A percentile compares a stretch with the other conserved stretches of the same genome.
Conservation (phyloP, 1,139 yeast genomes). For the Meyerozyma elateridarum region DNA sequence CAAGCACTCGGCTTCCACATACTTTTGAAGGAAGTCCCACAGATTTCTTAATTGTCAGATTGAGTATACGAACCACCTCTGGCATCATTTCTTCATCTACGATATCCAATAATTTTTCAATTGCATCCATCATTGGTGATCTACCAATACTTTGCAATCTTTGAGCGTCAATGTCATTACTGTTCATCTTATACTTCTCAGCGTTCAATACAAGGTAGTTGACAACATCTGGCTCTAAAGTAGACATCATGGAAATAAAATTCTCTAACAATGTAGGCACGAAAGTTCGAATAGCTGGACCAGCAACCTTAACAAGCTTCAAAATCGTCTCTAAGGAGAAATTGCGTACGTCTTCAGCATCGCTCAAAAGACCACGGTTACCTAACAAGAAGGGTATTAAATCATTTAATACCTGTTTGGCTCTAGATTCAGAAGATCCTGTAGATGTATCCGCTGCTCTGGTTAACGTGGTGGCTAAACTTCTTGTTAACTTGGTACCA, state of each 20-base stretch:
- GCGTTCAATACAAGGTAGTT: conserved; percentile 87
- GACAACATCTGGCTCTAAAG: conserved; percentile 86
- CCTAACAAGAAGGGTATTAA: conserved; percentile 81
- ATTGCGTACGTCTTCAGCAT: conserved; percentile 76
- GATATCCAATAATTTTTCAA: conserved; percentile 63
- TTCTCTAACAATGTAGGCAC: conserved; percentile 68
- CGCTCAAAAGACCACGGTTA: conserved; percentile 71
- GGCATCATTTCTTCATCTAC: conserved; percentile 51
- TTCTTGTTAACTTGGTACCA: conserved; percentile 65
- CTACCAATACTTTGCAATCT: conserved; percentile 69
- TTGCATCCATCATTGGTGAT: conserved; percentile 88
- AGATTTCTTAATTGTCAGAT: conserved; percentile 53
- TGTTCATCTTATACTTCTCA: conserved; percentile 72
- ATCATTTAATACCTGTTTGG: conserved; percentile 49
- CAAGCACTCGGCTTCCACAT: conserved; percentile 76
- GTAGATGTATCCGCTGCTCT: conserved; percentile 45
- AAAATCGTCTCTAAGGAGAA: conserved; percentile 74
- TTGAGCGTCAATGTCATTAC: conserved; percentile 70
- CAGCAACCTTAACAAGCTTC: conserved; percentile 63
- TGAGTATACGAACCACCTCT: conserved; percentile 46
- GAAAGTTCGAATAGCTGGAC: conserved; percentile 56
- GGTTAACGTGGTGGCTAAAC: conserved; percentile 60
- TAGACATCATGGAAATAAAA: conserved; percentile 68
- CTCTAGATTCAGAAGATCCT: conserved; percentile 26
- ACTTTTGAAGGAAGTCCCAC: conserved; percentile 92